Evolutionary conservation across 2,329 filamentous ascomycete genomes (phyloP).

Genomic region (Colletotrichum acutatum): DNA sequence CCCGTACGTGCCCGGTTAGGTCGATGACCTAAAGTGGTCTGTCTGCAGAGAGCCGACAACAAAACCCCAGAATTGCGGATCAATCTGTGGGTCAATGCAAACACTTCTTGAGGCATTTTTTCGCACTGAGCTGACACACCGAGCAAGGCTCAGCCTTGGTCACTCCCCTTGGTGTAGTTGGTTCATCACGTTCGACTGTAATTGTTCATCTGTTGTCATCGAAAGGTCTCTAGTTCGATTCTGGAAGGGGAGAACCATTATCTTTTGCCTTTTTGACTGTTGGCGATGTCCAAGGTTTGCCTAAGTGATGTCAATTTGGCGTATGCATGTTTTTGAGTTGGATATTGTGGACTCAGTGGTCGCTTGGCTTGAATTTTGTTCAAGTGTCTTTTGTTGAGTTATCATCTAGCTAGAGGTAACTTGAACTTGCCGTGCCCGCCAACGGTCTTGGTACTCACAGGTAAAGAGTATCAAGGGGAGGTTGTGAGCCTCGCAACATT

Average conservation of each 20-base stretch:
- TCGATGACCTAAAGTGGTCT: not conserved
- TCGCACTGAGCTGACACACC: not conserved
- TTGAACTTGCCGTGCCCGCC: not conserved
- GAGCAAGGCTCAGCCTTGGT: slow-evolving; percentile 17
- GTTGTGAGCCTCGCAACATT: not conserved
- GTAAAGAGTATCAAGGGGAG: not conserved
- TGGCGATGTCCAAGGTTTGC: not conserved
- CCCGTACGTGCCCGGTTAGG: not conserved
- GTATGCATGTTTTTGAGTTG: not conserved
- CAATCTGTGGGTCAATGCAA: not conserved
- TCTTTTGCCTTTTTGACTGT: not conserved
- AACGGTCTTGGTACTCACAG: not conserved
- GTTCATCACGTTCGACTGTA: slow-evolving; percentile 35
- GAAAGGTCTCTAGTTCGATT: slow-evolving; percentile 34
- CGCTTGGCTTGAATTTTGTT: not conserved
- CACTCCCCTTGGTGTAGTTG: slow-evolving; percentile 33
- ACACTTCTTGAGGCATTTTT: not conserved
- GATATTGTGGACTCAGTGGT: not conserved
- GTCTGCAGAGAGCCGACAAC: not conserved
- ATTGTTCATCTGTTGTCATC: slow-evolving; percentile 23
- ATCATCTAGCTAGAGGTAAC: not conserved
- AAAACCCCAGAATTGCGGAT: not conserved
- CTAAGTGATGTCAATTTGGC: not conserved
- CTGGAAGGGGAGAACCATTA: slow-evolving; percentile 19
- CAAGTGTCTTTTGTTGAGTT: not conserved